Evolutionary conservation across 495 filamentous ascomycete genomes (phyloP).

Genomic region (Annulohypoxylon bovei): DNA sequence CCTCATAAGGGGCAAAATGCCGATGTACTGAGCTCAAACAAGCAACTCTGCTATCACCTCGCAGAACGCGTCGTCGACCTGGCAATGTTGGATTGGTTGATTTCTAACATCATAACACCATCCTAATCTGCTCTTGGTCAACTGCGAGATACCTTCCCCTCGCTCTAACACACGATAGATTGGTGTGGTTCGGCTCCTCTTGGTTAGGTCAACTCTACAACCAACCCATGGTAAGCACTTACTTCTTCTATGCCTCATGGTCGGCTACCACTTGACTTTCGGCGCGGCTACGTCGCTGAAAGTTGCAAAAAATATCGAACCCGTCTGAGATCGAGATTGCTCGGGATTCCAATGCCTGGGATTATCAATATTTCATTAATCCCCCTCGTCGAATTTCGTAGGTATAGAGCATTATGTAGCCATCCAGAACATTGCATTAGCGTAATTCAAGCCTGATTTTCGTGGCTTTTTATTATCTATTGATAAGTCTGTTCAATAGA

Average conservation of each 20-base stretch:
- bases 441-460: not conserved
- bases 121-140: slow-evolving; percentile 3
- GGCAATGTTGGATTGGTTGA: slow-evolving; percentile 22
- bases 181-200: slow-evolving; percentile 21
- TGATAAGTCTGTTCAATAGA: not conserved
- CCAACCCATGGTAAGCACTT: slow-evolving; percentile 19
- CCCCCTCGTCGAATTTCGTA: not conserved
- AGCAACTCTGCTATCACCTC: slow-evolving; percentile 12
- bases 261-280: not conserved
- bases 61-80: slow-evolving; percentile 8
- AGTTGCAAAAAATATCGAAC: not conserved
- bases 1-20: slow-evolving; percentile 3
- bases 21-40: slow-evolving; percentile 1
- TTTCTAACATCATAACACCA: not conserved
- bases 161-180: not conserved
- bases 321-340: not conserved
- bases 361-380: not conserved
- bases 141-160: slow-evolving; percentile 9
- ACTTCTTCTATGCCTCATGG: slow-evolving; percentile 2
- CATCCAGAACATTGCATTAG: not conserved
- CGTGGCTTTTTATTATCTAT: not conserved
- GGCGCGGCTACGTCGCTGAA: slow-evolving; percentile 28
- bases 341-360: not conserved
- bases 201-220: not conserved
- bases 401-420: not conserved